phyloP scores from a whole-genome alignment of 495 filamentous ascomycete genomes.

The Delitschia confertaspora region DNA sequence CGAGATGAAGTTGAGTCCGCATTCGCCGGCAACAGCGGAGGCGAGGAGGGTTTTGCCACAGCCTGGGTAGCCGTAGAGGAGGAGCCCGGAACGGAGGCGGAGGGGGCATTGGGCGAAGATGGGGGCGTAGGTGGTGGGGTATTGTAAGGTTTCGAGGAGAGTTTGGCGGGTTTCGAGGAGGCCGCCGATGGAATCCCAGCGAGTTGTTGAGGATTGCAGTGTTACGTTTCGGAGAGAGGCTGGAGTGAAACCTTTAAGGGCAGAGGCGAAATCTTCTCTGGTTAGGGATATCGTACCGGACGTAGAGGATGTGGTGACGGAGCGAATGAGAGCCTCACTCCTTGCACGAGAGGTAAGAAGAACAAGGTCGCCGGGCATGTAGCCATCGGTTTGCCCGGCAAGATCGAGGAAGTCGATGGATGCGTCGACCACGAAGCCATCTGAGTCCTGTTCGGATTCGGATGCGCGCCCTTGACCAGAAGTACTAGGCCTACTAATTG shows the following conservation, averaged over 20 bases:
- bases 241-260: conserved; percentile 85
- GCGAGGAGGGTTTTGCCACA: conserved; percentile 95
- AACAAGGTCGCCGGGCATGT: conserved; percentile 90
- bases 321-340: conserved; percentile 81
- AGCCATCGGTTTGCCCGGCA: conserved; percentile 88
- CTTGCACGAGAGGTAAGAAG: conserved; percentile 78
- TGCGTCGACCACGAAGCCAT: conserved; percentile 56
- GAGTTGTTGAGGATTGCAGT: conserved; percentile 77
- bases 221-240: conserved; percentile 90
- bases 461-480: conserved; percentile 43
- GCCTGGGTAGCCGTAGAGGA: conserved; percentile 90
- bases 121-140: conserved; percentile 94
- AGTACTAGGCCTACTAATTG: conserved; percentile 17
- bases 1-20: conserved; percentile 93
- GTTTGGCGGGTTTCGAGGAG: conserved; percentile 74
- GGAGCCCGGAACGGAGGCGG: conserved; percentile 79
- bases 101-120: conserved; percentile 95
- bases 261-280: conserved; percentile 66
- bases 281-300: conserved; percentile 48
- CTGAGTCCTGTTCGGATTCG: conserved; percentile 2
- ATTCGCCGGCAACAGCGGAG: conserved; percentile 88
- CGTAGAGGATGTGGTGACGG: conserved; percentile 37
- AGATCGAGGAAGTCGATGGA: conserved; percentile 88
- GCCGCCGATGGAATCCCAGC: conserved; percentile 85
- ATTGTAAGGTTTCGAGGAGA: conserved; percentile 88